Base-by-base conservation (phyloP, 2,329 filamentous ascomycete genomes). In the Botryotinia globosa region DNA sequence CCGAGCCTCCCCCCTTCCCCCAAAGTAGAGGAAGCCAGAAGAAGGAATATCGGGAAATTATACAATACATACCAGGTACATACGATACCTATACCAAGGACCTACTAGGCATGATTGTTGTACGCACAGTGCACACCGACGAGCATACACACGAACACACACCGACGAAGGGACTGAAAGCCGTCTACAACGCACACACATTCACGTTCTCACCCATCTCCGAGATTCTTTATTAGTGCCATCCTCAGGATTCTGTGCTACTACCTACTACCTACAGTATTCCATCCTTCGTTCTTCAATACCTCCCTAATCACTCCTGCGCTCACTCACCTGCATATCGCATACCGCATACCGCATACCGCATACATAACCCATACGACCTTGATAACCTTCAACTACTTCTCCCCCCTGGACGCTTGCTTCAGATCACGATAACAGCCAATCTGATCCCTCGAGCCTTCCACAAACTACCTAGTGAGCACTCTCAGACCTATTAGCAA, bases 401-500 rank as follows among this genome's bases (percentile, higher is more conserved):
- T 44, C 29, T 67, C 4, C 7, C 64, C 65, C 65, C 65, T 58
- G 48, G 37, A 42, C 54, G 45, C 45, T 39, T 67, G 64, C 45
- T 67, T 67, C 64, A 54, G 64, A 67, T 39, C 32, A 56, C n/a
- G 65, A 68, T 56, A 68, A 37, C 22, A 16, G 39, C 48, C 65
- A 68, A 68, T 68, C 65, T 58, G 65, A 56, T 42, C 37, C 48
- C n/a, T 68, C 48, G n/a, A 68, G 25, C 65, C 34, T 42, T 56
- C 37, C 37, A 32, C 34, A 56, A 56, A n/a, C 48, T 32, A 42
- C 48, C 48, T 32, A 56, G 34, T 32, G 32, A 29, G 39, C n/a
- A 68, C 65, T 32, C 65, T 44, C n/a, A 56, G n/a, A 67, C 32
- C 64, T 39, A 56, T 67, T 20, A 42, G 37, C 65, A 32, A 42